A percentile compares a stretch with the other conserved stretches of the same genome.
These are phyloP conservation scores for Hygrocybe punicea DNA, from an alignment of 768 basidiomycete species.

Conservation along the genomic window DNA sequence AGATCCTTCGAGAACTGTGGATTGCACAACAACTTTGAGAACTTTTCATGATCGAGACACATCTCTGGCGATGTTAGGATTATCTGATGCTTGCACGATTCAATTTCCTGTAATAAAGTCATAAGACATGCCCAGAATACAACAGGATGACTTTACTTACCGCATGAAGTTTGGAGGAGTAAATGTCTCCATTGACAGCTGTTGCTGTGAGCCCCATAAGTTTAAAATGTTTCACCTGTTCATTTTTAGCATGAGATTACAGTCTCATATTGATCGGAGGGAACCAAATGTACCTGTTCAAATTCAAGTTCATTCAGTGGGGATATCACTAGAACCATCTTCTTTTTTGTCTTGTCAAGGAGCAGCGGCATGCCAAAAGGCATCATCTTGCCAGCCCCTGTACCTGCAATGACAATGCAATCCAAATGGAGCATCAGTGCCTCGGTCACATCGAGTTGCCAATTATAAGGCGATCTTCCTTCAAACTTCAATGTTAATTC, in stretches of 20 bases:
- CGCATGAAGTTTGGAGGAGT: too few relatives aligned
- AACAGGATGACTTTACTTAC: background rate
- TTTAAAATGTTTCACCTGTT: constrained; percentile 5
- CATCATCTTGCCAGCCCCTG: too few relatives aligned
- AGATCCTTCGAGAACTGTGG: constrained; percentile 21
- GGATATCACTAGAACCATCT: constrained; percentile 33
- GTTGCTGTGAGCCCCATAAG: constrained; percentile 21
- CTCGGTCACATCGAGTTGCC: constrained; percentile 42
- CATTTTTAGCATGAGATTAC: background rate
- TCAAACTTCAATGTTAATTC: background rate
- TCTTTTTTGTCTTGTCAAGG: constrained; percentile 7
- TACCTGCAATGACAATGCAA: constrained; percentile 31
- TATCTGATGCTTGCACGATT: constrained; percentile 13
- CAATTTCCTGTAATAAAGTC: constrained; percentile 20
- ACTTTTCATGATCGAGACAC: constrained; percentile 17
- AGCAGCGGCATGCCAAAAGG: constrained; percentile 22
- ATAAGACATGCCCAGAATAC: background rate
- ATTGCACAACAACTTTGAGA: constrained; percentile 23
- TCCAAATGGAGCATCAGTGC: constrained; percentile 26
- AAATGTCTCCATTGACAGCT: constrained; percentile 18
- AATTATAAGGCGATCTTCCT: constrained; percentile 26
- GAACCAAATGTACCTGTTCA: constrained; percentile 32
- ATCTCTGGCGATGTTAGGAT: constrained; percentile 31
- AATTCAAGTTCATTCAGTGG: constrained; percentile 36
- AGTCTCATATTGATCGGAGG: background rate